Base-by-base conservation (phyloP, 2,329 filamentous ascomycete species). In the Mycosphaerella sp. region DNA sequence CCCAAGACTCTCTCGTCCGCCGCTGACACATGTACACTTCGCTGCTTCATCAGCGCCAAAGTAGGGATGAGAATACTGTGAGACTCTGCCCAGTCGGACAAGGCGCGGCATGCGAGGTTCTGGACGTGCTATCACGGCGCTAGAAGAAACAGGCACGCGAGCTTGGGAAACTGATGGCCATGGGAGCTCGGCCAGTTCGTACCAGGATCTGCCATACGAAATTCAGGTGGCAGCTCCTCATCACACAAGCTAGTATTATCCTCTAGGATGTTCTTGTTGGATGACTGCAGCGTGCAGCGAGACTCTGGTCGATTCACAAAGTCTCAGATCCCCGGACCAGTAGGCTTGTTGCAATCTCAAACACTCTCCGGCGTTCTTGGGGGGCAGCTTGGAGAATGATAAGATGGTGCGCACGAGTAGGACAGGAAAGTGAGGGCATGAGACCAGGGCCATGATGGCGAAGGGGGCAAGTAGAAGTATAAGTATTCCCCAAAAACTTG, bases 401-500 rank as follows among this genome's bases (percentile, higher is more conserved):
- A n/a, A 21, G 21, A 21, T 32, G 4, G 8, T 32, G 3, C 30
- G 8, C 30, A 32, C 30, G 13, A n/a, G 30, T 5, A 4, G 6
- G 21, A 32, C 30, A 32, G 30, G 4, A 32, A 32, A 7, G 9
- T 32, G 30, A n/a, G 30, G 2, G 30, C 9, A n/a, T 10, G 30
- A 10, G 30, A 32, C 30, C 30, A 32, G 30, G 30, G 30, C 30
- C 21, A 6, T 21, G 4, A 6, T 21, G 21, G 21, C 6, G 21
- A 21, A 21, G 21, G 6, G 13, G 30, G 13, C 9, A 7, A 30
- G 9, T 32, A n/a, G 21, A 4, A 10, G 32, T 50, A 50, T 44
- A 50, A 50, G 48, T 44, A 50, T 25, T 16, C 34, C 39, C 21
- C 39, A 25, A 30, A 21, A 41, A 51, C 43, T 51, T 51, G 49